Percentiles rank a stretch among this genome's conserved stretches.
Conservation (phyloP, 805 yeast genomes). For the Candida peoriensis region DNA sequence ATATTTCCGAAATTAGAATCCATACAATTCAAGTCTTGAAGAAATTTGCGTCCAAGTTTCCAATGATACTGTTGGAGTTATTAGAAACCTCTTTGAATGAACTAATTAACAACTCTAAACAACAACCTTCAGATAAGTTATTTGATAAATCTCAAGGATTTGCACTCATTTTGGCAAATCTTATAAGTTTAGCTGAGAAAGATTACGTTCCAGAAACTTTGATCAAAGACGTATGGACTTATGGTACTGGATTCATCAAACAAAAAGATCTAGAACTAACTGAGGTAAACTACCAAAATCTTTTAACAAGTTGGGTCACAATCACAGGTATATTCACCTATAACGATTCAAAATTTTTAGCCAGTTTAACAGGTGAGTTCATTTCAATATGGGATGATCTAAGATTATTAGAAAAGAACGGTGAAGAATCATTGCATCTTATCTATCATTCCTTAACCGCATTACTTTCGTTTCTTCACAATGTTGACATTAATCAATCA, state of each 20-base stretch:
- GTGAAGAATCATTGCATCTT: conserved; percentile 40
- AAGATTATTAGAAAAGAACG: conserved; percentile 36
- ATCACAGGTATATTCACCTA: conserved; percentile 60
- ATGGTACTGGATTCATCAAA: conserved; percentile 33
- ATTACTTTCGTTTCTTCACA: conserved; percentile 43
- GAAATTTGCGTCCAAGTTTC: conserved; percentile 27
- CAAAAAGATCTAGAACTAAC: conserved; percentile 30
- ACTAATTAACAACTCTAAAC: conserved; percentile 30
- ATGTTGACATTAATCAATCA: conserved; percentile 37
- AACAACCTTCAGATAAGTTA: conserved; percentile 18
- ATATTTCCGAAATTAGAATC: conserved; percentile 36
- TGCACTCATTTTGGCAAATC: conserved; percentile 32
- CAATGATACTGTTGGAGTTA: conserved; percentile 32
- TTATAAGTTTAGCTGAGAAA: conserved; percentile 29
- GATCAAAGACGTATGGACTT: conserved; percentile 38
- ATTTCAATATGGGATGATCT: conserved; percentile 60
- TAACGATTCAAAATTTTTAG: conserved; percentile 45
- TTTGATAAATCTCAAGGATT: conserved; percentile 34
- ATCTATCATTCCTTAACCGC: conserved; percentile 57
- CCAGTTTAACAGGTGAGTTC: conserved; percentile 53
- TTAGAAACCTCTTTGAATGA: conserved; percentile 30
- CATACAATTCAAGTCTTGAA: conserved; percentile 33
- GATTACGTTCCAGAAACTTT: conserved; percentile 42
- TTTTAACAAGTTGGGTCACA: conserved; percentile 54
- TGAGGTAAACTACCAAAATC: conserved; percentile 29